phyloP scores from a whole-genome alignment of 2,329 filamentous ascomycete genomes.

The Pseudogymnoascus sp. region DNA sequence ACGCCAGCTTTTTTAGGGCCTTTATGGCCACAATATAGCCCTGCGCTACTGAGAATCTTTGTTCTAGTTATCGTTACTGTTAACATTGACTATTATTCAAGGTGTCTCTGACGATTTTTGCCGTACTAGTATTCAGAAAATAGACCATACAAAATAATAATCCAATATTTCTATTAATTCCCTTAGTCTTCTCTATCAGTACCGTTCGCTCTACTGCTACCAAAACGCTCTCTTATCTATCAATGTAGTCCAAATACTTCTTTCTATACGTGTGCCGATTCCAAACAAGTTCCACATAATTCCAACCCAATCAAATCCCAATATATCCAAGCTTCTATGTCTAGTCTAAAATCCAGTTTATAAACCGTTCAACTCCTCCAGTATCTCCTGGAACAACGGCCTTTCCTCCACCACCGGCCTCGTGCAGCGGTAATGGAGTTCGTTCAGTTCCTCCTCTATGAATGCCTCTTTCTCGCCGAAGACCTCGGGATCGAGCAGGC shows the following conservation, averaged over 20 bases:
- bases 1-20: neutral
- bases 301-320: neutral
- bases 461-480: conserved; percentile 26
- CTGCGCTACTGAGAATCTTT: neutral
- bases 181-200: neutral
- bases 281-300: neutral
- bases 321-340: neutral
- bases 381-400: conserved; percentile 26
- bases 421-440: conserved; percentile 28
- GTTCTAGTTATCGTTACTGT: neutral
- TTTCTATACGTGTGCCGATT: neutral
- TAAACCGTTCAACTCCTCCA: conserved; percentile 20
- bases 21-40: neutral
- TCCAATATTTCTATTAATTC: neutral
- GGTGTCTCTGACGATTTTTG: neutral
- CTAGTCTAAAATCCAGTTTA: conserved; percentile 14
- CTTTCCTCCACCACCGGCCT: conserved; percentile 26
- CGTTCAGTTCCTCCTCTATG: conserved; percentile 25
- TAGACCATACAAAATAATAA: neutral
- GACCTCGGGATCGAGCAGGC: conserved; percentile 17
- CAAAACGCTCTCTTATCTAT: neutral
- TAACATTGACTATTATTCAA: neutral
- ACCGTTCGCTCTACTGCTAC: neutral
- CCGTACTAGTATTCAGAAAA: neutral
- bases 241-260: neutral